A percentile compares a stretch with the other conserved stretches of the same genome.
Conservation (phyloP, 2,329 filamentous ascomycete species). For the Sclerotinia glacialis region DNA sequence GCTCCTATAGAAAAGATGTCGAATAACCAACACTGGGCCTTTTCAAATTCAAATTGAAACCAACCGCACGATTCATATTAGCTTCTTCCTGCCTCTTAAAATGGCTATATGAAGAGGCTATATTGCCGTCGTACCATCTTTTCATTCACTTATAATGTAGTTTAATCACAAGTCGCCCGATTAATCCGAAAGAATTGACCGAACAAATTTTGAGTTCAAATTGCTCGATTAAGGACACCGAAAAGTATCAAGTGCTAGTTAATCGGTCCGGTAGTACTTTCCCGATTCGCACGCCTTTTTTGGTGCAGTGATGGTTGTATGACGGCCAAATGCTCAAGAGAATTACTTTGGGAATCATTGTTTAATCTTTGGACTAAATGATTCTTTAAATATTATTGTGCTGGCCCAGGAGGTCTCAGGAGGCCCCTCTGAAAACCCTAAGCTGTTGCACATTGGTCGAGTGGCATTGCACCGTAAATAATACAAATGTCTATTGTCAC, state of each 20-base stretch:
- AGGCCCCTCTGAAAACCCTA: neutral
- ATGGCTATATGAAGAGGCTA: constrained; percentile 1
- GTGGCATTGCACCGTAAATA: neutral
- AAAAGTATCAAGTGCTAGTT: neutral
- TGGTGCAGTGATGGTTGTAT: too few relatives aligned
- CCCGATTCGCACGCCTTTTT: neutral
- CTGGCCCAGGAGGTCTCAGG: neutral
- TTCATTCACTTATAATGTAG: neutral
- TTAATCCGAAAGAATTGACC: neutral
- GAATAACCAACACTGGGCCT: neutral
- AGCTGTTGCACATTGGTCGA: neutral
- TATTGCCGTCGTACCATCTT: neutral
- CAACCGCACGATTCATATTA: neutral
- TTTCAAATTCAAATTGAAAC: neutral
- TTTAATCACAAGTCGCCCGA: neutral
- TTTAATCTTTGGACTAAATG: neutral
- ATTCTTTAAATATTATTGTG: neutral
- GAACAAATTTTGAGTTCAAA: neutral
- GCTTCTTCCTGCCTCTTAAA: neutral
- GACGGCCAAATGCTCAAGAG: neutral
- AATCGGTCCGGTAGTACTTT: neutral
- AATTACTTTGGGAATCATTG: neutral
- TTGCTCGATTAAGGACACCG: neutral
- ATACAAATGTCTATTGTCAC: neutral
- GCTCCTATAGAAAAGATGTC: neutral